These are phyloP conservation scores for Filosporella fistucella DNA, from an alignment of 495 filamentous ascomycete genomes.

Conservation along the genomic window DNA sequence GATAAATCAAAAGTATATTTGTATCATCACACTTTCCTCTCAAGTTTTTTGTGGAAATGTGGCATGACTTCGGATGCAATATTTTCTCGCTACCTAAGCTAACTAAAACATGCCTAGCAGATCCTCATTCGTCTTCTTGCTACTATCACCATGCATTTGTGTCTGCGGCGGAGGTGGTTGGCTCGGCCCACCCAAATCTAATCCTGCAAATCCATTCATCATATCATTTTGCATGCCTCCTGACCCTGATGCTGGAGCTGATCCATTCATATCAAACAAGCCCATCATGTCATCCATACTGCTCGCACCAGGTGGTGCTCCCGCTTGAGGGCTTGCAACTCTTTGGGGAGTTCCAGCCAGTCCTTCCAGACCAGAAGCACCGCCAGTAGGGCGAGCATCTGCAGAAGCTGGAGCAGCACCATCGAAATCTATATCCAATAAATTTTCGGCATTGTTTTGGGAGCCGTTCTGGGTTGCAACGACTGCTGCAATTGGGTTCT, in stretches of 20 bases:
- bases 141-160: conserved; percentile 23
- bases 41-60: background rate
- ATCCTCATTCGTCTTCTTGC: conserved; percentile 78
- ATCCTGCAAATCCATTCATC: conserved; percentile 78
- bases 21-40: no score
- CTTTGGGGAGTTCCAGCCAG: conserved; percentile 76
- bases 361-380: conserved; percentile 66
- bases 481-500: conserved; percentile 89
- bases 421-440: conserved; percentile 98
- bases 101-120: conserved; percentile 80
- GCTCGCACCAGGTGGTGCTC: conserved; percentile 41
- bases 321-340: conserved; percentile 56
- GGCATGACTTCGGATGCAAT: background rate
- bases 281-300: conserved; percentile 90
- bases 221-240: conserved; percentile 47
- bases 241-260: background rate
- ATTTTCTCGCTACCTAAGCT: conserved; percentile 5
- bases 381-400: conserved; percentile 56
- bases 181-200: conserved; percentile 62
- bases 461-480: conserved; percentile 58
- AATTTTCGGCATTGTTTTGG: conserved; percentile 80
- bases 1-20: no score
- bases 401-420: conserved; percentile 86
- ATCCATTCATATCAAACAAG: conserved; percentile 54
- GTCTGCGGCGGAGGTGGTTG: conserved; percentile 51